phyloP scores from a whole-genome alignment of 257 asterid genomes.

The Ophiorrhiza pumila region DNA sequence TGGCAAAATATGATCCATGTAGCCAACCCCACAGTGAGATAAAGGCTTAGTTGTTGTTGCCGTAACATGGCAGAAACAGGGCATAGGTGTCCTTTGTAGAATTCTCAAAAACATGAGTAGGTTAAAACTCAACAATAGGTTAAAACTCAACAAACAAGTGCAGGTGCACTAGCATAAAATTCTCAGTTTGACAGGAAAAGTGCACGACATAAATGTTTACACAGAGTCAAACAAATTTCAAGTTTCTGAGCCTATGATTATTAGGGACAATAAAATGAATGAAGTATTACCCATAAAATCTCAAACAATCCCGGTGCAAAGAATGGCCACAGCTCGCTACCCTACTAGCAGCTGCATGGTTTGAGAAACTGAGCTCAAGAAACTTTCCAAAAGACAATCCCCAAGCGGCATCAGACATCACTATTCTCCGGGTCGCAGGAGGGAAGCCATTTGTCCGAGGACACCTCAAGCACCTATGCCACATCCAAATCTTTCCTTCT shows the following conservation, averaged over 20 bases:
- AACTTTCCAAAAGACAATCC: conserved; percentile 96
- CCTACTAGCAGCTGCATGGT: conserved; percentile 99
- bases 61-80: conserved; percentile 9
- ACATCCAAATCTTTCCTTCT: conserved; percentile 98
- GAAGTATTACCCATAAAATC: conserved; percentile 82
- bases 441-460: conserved; percentile 86
- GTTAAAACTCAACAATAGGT: no score
- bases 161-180: not conserved
- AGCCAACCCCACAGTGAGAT: no score
- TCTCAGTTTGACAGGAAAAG: not conserved
- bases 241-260: conserved; percentile 8
- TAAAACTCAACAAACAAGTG: not conserved
- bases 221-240: not conserved
- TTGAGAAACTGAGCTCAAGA: conserved; percentile 95
- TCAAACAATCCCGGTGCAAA: conserved; percentile 92
- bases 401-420: conserved; percentile 99
- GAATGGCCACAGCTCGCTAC: conserved; percentile 99
- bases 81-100: not conserved
- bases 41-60: no score
- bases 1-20: no score
- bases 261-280: conserved; percentile 16
- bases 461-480: conserved; percentile 97
- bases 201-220: not conserved
- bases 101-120: not conserved
- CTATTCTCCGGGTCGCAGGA: conserved; percentile 86